These are phyloP conservation scores for Saturnispora silvae DNA, from an alignment of 805 yeast genomes.

Conservation along the genomic window DNA sequence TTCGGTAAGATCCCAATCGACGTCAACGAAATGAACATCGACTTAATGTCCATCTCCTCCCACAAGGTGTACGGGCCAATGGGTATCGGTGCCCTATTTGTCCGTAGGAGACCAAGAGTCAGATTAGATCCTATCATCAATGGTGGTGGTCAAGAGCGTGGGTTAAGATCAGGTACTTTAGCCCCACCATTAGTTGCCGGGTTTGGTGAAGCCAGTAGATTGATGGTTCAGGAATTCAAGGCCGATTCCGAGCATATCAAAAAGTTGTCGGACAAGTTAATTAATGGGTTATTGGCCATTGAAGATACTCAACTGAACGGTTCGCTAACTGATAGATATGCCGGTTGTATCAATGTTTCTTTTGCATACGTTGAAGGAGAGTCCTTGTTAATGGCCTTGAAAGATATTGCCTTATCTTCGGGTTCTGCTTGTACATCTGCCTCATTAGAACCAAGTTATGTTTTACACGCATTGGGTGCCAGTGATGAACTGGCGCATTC, in stretches of 20 bases:
- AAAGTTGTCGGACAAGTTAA: constrained; percentile 62
- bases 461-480: constrained; percentile 91
- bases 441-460: constrained; percentile 94
- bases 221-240: constrained; percentile 62
- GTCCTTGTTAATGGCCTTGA: constrained; percentile 91
- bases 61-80: constrained; percentile 97
- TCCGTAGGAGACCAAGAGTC: constrained; percentile 96
- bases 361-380: constrained; percentile 98
- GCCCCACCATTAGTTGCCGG: constrained; percentile 96
- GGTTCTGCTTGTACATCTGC: constrained; percentile 99
- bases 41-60: constrained; percentile 84
- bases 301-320: constrained; percentile 91
- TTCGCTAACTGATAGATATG: constrained; percentile 58
- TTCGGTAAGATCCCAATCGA: constrained; percentile 89
- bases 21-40: constrained; percentile 88
- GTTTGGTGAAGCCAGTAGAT: constrained; percentile 93
- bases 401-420: constrained; percentile 90
- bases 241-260: constrained; percentile 65
- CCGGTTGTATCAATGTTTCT: constrained; percentile 94
- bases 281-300: constrained; percentile 60
- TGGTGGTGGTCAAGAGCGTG: constrained; percentile 99
- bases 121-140: constrained; percentile 89
- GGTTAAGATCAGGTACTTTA: constrained; percentile 90
- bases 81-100: constrained; percentile 92
- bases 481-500: constrained; percentile 98